Percentiles rank a stretch among this genome's conserved stretches.
Evolutionary conservation across 2,329 filamentous ascomycete genomes (phyloP).

Genomic region (Paraconiothyrium brasiliense): DNA sequence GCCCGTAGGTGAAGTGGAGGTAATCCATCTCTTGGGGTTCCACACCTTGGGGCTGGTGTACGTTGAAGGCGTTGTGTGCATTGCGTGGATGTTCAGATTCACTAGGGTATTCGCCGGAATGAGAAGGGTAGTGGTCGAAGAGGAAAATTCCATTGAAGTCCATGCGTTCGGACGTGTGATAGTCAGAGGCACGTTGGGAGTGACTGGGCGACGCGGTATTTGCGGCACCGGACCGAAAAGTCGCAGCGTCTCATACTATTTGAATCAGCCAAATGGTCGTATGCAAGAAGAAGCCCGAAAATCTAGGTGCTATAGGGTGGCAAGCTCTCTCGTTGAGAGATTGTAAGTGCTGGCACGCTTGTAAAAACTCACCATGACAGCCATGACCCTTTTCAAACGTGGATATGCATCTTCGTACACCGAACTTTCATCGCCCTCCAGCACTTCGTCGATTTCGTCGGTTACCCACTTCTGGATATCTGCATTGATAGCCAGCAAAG

Average conservation of each 20-base stretch:
- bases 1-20: not conserved
- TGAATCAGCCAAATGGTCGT: conserved; percentile 6
- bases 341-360: not conserved
- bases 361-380: conserved; percentile 56
- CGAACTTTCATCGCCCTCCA: conserved; percentile 35
- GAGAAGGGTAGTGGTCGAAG: conserved; percentile 8
- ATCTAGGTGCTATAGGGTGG: no score
- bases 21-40: conserved; percentile 48
- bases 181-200: conserved; percentile 19
- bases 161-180: conserved; percentile 3
- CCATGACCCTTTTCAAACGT: conserved; percentile 54
- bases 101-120: conserved; percentile 27
- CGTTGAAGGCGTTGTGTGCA: conserved; percentile 37
- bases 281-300: not conserved
- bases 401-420: conserved; percentile 57
- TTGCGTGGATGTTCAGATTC: conserved; percentile 31
- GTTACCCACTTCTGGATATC: conserved; percentile 63
- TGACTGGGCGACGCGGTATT: conserved; percentile 23
- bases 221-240: conserved; percentile 32
- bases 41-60: conserved; percentile 39
- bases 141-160: not conserved
- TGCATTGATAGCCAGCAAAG: conserved; percentile 57
- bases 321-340: no score
- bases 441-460: conserved; percentile 58
- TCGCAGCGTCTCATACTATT: conserved; percentile 41